Base-by-base conservation (phyloP, 106 monocot genomes). In the Vanilla planifolia region DNA sequence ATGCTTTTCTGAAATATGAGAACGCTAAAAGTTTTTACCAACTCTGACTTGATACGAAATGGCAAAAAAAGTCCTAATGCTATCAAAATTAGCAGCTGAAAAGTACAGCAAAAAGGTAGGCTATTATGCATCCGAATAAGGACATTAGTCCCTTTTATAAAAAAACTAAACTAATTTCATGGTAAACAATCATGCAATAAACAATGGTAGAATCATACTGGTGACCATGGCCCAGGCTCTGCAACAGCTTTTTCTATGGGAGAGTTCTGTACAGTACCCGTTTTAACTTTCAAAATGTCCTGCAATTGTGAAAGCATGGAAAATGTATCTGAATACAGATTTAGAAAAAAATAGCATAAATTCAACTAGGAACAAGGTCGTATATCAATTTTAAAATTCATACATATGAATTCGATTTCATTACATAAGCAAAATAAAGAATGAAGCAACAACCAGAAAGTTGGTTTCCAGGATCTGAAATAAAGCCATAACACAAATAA, bases 151-250 rank as follows among this genome's bases (percentile, higher is more conserved):
- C 3, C 21, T 11, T 13, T 4, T 51, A 26, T 28, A 51, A 14
- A 0, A 15, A 15, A 3, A 53, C 0, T 30, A 30, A 53, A n/a
- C 0, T 29, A 48, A 10, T 16, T 21, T 53, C 5, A 30, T 32
- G 17, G 53, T n/a, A 53, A 52, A 29, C 10, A 2, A 28, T 52
- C 52, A 29, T 15, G 21, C 21, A 52, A 52, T 25, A 14, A 29
- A 13, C 15, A 28, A 22, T 30, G 19, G 28, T 15, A 62, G 50
- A 5, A 60, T 7, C 30, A 32, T 89, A 94, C 94, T 80, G 86
- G 94, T 34, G 89, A 94, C 89, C 89, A 94, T 36, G 89, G 94
- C 62, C 89, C 70, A 37, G 82, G 80, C 41, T 80, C 83, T 40
- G 89, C 75, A 65, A 51, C 43, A 35, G 73, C 55, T 80, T 94